Base-by-base conservation (phyloP, 306 rosid genomes). In the Cicer yamashitae region DNA sequence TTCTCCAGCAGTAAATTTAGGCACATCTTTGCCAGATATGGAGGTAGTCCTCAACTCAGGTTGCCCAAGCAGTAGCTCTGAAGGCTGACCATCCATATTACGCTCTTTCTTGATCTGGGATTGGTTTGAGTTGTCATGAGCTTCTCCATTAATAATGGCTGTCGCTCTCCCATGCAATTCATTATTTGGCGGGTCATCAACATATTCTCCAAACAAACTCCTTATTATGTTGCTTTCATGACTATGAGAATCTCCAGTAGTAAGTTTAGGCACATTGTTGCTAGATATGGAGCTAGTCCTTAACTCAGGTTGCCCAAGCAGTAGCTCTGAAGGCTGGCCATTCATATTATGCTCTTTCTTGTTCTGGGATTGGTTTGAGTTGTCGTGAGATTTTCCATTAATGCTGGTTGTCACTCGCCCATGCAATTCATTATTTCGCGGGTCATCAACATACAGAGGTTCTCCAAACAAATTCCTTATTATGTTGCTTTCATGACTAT, bases 251-350 rank as follows among this genome's bases (percentile, higher is more conserved):
- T 69, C 77, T 54, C 43, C 70, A 53, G 18, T 34, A 38, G 82
- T 61, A 5, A 68, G 76, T 56, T 52, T 73, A 52, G 77, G 64
- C 73, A 77, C 73, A 79, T 41, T 82, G 74, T 86, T 85, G 73
- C 68, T 63, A 34, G 80, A 71, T 10, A 73, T 61, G 41, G 84
- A 50, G 73, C 67, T 18, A n/a, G 81, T 78, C 64, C 68, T 82
- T 50, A 76, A 57, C 83, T 79, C 88, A 63, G 84, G 88, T 71
- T 89, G 82, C 70, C 52, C 76, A 70, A 53, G 84, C 47, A 73
- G 25, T 69, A 70, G 86, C 61, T 86, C 78, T 50, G 93, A 70
- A 47, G 88, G 72, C 70, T 70, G 87, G 30, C 44, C 59, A 48
- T 70, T 70, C 80, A 81, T 79, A 57, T 77, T 73, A 67, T 10